A percentile compares a stretch with the other conserved stretches of the same genome.
Evolutionary conservation across 352 stramenopile genomes (phyloP).

Genomic region (Peronospora belbahrii): DNA sequence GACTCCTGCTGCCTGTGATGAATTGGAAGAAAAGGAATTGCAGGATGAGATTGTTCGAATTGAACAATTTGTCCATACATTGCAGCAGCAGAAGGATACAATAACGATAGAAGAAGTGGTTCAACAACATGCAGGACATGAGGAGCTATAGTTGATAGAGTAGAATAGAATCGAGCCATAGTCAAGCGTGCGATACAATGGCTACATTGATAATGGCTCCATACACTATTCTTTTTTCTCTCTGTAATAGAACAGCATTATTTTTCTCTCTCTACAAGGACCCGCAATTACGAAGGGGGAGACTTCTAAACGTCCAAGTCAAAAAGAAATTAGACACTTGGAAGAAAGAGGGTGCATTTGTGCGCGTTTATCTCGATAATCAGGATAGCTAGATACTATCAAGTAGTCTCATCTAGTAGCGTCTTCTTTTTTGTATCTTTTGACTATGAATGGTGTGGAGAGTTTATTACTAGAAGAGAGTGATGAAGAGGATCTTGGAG

Average conservation of each 20-base stretch:
- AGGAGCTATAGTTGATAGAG: slow-evolving; percentile 14
- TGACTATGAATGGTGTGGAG: slow-evolving; percentile 43
- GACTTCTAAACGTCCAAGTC: too few relatives aligned
- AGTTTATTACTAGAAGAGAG: slow-evolving; percentile 59
- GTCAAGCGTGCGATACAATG: too few relatives aligned
- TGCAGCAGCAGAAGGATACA: neutral
- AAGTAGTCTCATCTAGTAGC: neutral
- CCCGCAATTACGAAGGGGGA: slow-evolving; percentile 5
- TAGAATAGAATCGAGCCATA: too few relatives aligned
- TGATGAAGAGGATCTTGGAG: slow-evolving; percentile 58
- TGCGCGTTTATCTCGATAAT: slow-evolving; percentile 1
- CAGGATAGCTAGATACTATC: neutral
- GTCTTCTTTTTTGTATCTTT: neutral
- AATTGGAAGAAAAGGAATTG: slow-evolving; percentile 15
- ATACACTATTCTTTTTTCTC: neutral
- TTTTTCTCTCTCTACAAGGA: slow-evolving; percentile 19
- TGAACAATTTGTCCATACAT: slow-evolving; percentile 2
- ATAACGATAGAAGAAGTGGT: neutral
- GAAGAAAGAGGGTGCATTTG: neutral
- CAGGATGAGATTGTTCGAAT: slow-evolving; percentile 13
- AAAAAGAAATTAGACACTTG: too few relatives aligned
- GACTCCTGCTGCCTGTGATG: slow-evolving; percentile 48
- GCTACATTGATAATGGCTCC: neutral
- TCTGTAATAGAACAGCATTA: slow-evolving; percentile 10
- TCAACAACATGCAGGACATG: slow-evolving; percentile 7